phyloP scores from a whole-genome alignment of 331 rosid species.

The Quercus phellos region DNA sequence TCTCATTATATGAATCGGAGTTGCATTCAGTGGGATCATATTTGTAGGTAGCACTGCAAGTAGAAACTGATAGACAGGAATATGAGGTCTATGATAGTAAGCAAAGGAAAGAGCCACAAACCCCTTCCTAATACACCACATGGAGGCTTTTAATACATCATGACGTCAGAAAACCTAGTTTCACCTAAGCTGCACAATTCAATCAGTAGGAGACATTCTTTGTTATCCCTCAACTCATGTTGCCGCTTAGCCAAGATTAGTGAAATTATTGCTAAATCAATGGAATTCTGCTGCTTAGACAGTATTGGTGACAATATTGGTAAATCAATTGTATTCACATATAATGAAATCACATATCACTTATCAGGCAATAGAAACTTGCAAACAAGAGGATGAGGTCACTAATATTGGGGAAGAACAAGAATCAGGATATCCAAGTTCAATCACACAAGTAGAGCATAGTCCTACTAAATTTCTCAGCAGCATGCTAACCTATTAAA shows the following conservation, averaged over 20 bases:
- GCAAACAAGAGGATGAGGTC: background rate
- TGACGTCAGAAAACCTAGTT: background rate
- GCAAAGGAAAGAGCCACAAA: background rate
- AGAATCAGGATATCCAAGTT: background rate
- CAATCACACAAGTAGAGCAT: background rate
- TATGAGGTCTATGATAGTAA: background rate
- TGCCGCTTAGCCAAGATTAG: background rate
- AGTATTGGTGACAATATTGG: background rate
- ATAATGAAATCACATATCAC: background rate
- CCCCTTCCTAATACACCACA: background rate
- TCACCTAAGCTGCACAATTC: background rate
- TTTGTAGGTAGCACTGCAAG: background rate
- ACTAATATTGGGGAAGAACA: background rate
- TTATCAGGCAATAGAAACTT: background rate
- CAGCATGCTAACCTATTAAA: background rate
- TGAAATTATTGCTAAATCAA: background rate
- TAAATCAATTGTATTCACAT: background rate
- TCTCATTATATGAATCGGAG: background rate
- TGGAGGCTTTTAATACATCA: background rate
- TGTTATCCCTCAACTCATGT: background rate
- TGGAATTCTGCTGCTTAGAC: too few relatives aligned
- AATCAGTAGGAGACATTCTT: background rate
- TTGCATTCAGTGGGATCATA: background rate
- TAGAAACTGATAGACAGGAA: background rate
- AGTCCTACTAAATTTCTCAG: background rate